Percentiles rank a stretch among this genome's conserved stretches.
phyloP scores from a whole-genome alignment of 345 rosid genomes.

The Alliaria petiolata region DNA sequence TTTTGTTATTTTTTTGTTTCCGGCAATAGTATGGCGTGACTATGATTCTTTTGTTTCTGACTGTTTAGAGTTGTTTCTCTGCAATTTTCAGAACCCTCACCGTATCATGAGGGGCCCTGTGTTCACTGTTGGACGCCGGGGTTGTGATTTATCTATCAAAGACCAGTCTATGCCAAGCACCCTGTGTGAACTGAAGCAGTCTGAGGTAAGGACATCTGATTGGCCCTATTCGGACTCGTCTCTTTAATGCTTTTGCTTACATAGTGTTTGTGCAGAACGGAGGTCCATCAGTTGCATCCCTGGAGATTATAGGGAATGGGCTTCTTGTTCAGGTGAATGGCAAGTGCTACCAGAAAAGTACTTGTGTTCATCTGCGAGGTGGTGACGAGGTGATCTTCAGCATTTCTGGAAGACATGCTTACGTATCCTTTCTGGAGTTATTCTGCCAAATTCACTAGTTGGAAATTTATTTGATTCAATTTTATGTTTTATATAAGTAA shows the following conservation, averaged over 20 bases:
- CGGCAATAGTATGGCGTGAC: background rate
- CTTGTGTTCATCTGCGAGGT: slow-evolving; percentile 53
- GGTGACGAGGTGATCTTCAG: slow-evolving; percentile 93
- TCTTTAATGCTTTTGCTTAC: slow-evolving; percentile 22
- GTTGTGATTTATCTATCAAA: slow-evolving; percentile 67
- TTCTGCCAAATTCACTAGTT: background rate
- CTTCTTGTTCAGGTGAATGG: slow-evolving; percentile 88
- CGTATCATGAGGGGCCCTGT: slow-evolving; percentile 47
- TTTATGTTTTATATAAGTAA: too few relatives aligned
- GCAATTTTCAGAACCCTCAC: slow-evolving; percentile 69
- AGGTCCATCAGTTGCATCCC: slow-evolving; percentile 55
- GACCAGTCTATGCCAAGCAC: slow-evolving; percentile 53
- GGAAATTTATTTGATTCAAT: background rate
- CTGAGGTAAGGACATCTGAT: slow-evolving; percentile 53
- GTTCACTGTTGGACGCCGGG: slow-evolving; percentile 79
- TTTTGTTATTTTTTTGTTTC: too few relatives aligned
- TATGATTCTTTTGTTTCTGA: slow-evolving; percentile 16
- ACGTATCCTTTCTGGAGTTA: slow-evolving; percentile 78
- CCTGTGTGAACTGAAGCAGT: slow-evolving; percentile 75
- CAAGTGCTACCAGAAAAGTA: slow-evolving; percentile 45
- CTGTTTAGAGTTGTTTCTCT: background rate
- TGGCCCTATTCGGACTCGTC: background rate
- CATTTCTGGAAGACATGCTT: slow-evolving; percentile 70
- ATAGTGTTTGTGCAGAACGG: slow-evolving; percentile 48
- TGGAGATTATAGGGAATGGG: slow-evolving; percentile 78